Evolutionary conservation across 345 rosid genomes (phyloP), one percentile per base, ranked within the genome.

Genomic region (Cardamine chenopodiifolia): DNA sequence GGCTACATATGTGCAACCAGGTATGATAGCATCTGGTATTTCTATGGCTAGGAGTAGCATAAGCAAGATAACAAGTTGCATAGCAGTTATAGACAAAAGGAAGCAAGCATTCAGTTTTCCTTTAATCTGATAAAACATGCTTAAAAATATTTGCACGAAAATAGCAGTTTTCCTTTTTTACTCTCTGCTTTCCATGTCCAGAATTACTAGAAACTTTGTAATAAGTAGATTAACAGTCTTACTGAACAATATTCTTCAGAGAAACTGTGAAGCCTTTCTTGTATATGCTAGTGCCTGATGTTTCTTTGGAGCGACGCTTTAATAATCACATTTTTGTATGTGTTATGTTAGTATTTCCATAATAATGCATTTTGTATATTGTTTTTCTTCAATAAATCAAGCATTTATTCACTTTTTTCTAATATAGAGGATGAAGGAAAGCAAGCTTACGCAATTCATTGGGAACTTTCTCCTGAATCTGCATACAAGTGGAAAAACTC

Each of bases 1-100:
- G 98, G 96, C 98, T 78, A 87, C 89, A 28, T 94, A 90, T 70
- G 97, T 94, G 54, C 80, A 91, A 81, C 95, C 98, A 73, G 95
- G 98, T 90, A 85, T 81, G 32, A 23, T 31, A 66, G 32, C 63
- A 26, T 63, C 71, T 56, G 34, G 8, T 26, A 47, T 32, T 5
- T 70, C 1, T 63, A 14, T 25, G 53, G 73, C 13, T 74, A 35
- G 61, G 54, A 66, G 54, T 67, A 66, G 60, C 40, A 66, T 34
- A 45, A 31, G 37, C 54, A 73, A 55, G n/a, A 35, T 72, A 25
- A 55, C 48, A 31, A 64, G 8, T 65, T 65, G 71, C 56, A 7
- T 65, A 64, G 22, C 28, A 42, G 54, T 54, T 57, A 26, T 39
- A 26, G n/a, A 53, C 32, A 53, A n/a, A 55, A 54, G 26, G 56